Evolutionary conservation across 257 asterid genomes (phyloP).

Genomic region (Misopates orontium): DNA sequence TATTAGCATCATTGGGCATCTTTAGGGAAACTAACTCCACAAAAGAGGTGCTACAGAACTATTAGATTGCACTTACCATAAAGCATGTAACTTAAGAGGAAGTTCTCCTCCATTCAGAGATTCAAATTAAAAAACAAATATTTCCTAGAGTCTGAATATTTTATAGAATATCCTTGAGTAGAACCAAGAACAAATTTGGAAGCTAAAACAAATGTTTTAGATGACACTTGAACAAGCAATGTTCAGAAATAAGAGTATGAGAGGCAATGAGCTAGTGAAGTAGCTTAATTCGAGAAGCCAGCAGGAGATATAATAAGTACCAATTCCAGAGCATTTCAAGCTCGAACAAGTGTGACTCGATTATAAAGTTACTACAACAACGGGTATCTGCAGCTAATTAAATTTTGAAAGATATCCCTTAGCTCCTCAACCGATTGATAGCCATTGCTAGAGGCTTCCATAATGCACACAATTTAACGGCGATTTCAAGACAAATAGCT

Average conservation of each 20-base stretch:
- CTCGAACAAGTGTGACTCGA: background rate
- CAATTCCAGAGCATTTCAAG: background rate
- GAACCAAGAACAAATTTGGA: slow-evolving; percentile 16
- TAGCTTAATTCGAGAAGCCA: background rate
- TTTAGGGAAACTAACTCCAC: background rate
- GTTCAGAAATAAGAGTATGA: background rate
- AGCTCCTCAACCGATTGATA: no score
- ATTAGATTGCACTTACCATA: background rate
- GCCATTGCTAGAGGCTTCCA: background rate
- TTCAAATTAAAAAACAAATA: background rate
- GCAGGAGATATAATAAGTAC: no score
- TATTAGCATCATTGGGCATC: background rate
- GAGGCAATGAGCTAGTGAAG: background rate
- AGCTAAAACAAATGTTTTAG: background rate
- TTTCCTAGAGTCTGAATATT: background rate
- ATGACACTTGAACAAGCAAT: background rate
- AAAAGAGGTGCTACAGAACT: slow-evolving; percentile 4
- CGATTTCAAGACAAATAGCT: no score
- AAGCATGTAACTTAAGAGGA: slow-evolving; percentile 4
- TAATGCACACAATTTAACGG: background rate
- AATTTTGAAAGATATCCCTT: background rate
- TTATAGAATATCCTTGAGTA: background rate
- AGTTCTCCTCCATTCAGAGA: no score
- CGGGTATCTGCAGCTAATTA: background rate
- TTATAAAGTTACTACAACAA: no score